Evolutionary conservation across 2,329 filamentous ascomycete genomes (phyloP).

Genomic region (Leptographium procerum): DNA sequence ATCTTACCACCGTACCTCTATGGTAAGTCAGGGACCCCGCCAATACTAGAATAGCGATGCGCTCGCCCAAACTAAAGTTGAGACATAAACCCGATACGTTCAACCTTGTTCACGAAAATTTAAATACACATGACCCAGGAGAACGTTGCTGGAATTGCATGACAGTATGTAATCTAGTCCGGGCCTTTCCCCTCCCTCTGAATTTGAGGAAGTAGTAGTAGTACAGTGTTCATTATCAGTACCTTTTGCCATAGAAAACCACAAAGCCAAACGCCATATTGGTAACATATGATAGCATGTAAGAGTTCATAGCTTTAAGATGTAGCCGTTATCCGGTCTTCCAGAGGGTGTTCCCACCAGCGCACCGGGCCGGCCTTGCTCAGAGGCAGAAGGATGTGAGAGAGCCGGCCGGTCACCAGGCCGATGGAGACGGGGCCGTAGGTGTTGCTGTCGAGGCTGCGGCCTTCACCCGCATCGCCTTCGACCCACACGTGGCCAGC

Average conservation of each 20-base stretch:
- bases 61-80: no score
- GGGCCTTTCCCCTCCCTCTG: not conserved
- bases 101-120: no score
- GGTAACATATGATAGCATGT: not conserved
- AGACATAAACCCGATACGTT: no score
- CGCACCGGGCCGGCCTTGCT: conserved; percentile 43
- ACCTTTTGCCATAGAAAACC: not conserved
- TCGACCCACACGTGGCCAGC: conserved; percentile 89
- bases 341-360: conserved; percentile 40
- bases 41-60: no score
- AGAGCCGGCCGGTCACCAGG: conserved; percentile 64
- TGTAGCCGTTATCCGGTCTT: conserved; percentile 5
- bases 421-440: conserved; percentile 75
- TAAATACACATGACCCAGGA: no score
- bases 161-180: not conserved
- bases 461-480: conserved; percentile 65
- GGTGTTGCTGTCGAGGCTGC: conserved; percentile 73
- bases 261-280: not conserved
- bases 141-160: not conserved
- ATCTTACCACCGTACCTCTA: no score
- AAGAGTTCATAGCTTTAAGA: not conserved
- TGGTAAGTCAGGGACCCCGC: no score
- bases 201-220: no score
- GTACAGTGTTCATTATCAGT: no score
- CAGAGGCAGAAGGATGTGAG: conserved; percentile 60